These are phyloP conservation scores for Pyrenochaeta sp. DNA, from an alignment of 2,329 filamentous ascomycete species.

Conservation along the genomic window DNA sequence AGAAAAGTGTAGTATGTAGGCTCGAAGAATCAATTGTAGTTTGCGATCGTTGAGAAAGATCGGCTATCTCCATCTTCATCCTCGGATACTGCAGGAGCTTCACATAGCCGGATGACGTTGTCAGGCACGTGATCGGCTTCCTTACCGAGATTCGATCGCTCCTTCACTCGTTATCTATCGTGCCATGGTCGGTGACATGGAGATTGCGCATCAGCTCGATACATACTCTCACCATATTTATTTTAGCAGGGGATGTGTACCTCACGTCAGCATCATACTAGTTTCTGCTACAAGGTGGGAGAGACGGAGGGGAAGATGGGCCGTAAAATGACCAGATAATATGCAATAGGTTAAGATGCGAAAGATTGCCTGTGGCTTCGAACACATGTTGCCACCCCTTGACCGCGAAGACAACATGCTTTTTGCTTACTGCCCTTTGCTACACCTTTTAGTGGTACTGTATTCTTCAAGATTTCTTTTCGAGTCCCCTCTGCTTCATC, in stretches of 20 bases:
- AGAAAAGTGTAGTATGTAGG: background rate
- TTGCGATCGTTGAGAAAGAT: background rate
- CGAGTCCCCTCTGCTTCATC: background rate
- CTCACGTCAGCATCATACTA: too few species aligned
- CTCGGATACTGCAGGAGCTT: conserved; percentile 4
- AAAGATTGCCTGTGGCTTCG: background rate
- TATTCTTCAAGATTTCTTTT: too few species aligned
- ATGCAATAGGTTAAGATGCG: too few species aligned
- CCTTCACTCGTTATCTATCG: background rate
- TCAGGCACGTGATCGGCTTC: background rate
- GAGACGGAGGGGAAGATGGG: too few species aligned
- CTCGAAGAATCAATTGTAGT: background rate
- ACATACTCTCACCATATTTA: too few species aligned
- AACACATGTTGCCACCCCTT: background rate
- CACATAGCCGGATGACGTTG: background rate
- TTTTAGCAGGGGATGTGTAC: too few species aligned
- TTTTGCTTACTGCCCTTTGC: background rate
- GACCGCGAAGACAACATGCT: background rate
- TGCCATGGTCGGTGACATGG: background rate
- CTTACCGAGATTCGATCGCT: background rate
- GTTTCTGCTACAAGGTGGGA: too few species aligned
- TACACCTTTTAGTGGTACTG: too few species aligned
- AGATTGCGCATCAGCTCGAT: background rate
- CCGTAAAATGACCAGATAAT: too few species aligned
- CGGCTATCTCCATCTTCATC: background rate